phyloP scores from a whole-genome alignment of 2,329 filamentous ascomycete species.

The Cytospora piceae region DNA sequence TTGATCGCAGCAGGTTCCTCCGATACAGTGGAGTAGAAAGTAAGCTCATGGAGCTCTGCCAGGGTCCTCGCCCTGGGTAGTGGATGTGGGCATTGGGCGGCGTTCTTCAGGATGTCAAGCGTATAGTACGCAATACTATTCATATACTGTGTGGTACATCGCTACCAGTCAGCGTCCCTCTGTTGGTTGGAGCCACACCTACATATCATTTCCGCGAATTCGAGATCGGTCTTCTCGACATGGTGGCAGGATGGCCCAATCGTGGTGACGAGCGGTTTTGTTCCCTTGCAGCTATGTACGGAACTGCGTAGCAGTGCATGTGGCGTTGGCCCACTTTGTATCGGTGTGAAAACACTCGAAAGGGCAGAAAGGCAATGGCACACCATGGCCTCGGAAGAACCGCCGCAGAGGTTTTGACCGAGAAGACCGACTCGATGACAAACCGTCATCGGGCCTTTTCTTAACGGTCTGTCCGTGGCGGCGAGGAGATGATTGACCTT shows the following conservation, averaged over 20 bases:
- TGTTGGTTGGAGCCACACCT: neutral
- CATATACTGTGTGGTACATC: neutral
- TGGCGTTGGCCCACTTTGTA: neutral
- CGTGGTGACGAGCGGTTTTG: neutral
- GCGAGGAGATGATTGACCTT: neutral
- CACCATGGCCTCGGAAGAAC: neutral
- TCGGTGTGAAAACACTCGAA: neutral
- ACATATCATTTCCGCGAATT: neutral
- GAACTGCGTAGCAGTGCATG: slow-evolving; percentile 2
- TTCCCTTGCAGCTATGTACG: neutral
- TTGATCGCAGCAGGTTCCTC: slow-evolving; percentile 3
- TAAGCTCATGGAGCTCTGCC: slow-evolving; percentile 14
- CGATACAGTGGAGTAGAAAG: slow-evolving; percentile 11
- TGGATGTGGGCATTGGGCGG: neutral
- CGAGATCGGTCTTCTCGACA: neutral
- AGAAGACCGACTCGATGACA: neutral
- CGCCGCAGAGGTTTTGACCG: neutral
- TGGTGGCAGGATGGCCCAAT: neutral
- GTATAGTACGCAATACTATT: neutral
- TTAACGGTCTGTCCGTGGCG: neutral
- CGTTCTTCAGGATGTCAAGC: neutral
- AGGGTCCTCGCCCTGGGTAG: neutral
- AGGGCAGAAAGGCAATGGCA: neutral
- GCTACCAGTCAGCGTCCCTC: neutral
- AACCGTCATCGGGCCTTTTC: neutral